Evolutionary conservation across 2,329 filamentous ascomycete species (phyloP), one percentile per base, ranked within the genome.

Genomic region (Coniella lustricola): DNA sequence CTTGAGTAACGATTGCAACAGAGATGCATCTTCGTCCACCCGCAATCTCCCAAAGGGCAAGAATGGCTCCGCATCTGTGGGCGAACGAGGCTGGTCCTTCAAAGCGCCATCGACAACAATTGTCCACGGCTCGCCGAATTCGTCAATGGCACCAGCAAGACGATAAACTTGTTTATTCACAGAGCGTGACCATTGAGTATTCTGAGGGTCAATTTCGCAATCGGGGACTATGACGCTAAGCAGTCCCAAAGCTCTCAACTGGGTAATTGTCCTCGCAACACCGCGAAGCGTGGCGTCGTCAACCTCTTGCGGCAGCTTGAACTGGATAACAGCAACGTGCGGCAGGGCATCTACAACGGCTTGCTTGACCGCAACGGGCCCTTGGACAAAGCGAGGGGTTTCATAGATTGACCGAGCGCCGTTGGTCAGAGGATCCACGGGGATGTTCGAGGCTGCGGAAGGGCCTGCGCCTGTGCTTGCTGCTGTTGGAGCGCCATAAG

Each of bases 321-420:
- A 74, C 66, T 95, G 95, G 55, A 96, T 82, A 49, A 98, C 70
- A 14, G 93, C 90, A 50, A 95, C 74, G 64, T 95, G 87, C 16
- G 87, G 64, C 31, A 58, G 53, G 45, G 57, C 55, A 69, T 72
- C 56, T 50, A 52, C 66, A 56, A 46, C 63, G 46, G 42, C 55
- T 35, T 63, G 59, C 17, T 54, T 44, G 34, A 57, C 51, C 17
- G 51, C 44, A 43, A 48, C 46, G 12, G 59, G 48, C 17, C 66
- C 62, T 52, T 71, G 63, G 38, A 67, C 59, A 46, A 69, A 67
- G 45, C 68, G 62, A 16, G 66, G 62, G 13, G 54, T 59, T 29
- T 63, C 56, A 33, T 53, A 61, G 31, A 62, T 59, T 10, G 62
- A 57, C 10, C 57, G 57, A n/a, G 64, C 60, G 16, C 55, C 55